Evolutionary conservation across 176 grass and related monocot species (phyloP).

Genomic region (Sorghum bicolor): Sorghum_bicolor_NCBIv3 NC_012870.2:72783001-72783500

Average conservation of each 20-base stretch:
- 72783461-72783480: no score
- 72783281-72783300: not conserved
- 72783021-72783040: not conserved
- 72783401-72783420: no score
- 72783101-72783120: not conserved
- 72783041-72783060: not conserved
- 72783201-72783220: not conserved
- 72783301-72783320: not conserved
- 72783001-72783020: not conserved
- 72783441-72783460: no score
- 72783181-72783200: not conserved
- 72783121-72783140: no score
- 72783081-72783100: not conserved
- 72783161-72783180: not conserved
- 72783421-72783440: no score
- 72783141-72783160: no score
- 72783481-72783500: no score
- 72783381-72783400: no score
- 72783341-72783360: no score
- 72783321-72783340: no score
- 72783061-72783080: not conserved
- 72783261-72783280: no score
- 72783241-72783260: not conserved
- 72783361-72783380: no score
- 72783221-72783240: not conserved